Percentiles rank a stretch among this genome's conserved stretches.
Evolutionary conservation across 495 filamentous ascomycete species (phyloP).

Genomic region (Penicillium coffeae): DNA sequence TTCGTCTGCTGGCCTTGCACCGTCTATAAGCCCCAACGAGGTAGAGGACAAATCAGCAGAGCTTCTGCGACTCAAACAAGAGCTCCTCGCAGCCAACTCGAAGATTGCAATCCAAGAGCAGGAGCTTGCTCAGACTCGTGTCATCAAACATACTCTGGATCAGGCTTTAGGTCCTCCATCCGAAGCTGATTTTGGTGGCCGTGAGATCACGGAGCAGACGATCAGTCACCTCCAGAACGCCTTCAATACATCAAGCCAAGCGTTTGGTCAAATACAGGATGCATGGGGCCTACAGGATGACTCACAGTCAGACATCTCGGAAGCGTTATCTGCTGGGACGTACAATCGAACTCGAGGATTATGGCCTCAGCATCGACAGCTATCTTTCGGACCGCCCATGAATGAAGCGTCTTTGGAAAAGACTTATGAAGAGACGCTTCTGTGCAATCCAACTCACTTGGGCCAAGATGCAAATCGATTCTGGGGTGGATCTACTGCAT

Average conservation of each 20-base stretch:
- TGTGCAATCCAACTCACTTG: constrained; percentile 15
- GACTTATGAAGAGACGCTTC: constrained; percentile 22
- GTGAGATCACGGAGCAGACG: constrained; percentile 51
- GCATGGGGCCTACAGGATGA: constrained; percentile 67
- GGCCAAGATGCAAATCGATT: constrained; percentile 29
- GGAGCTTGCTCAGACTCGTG: constrained; percentile 75
- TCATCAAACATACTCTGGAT: constrained; percentile 70
- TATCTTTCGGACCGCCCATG: constrained; percentile 20
- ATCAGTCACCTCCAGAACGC: constrained; percentile 50
- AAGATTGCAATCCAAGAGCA: constrained; percentile 80
- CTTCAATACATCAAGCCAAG: constrained; percentile 50
- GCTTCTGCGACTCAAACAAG: constrained; percentile 57
- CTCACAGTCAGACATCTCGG: constrained; percentile 58
- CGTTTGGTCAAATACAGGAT: constrained; percentile 51
- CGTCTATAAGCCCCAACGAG: constrained; percentile 10
- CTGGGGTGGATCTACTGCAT: constrained; percentile 26
- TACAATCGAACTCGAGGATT: constrained; percentile 60
- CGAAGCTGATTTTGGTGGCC: constrained; percentile 48
- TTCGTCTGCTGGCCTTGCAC: constrained; percentile 35
- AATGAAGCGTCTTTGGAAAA: constrained; percentile 29
- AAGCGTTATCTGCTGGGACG: constrained; percentile 55
- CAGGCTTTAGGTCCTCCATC: constrained; percentile 64
- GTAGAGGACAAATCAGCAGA: constrained; percentile 39
- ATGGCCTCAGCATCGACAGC: constrained; percentile 50
- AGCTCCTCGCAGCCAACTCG: constrained; percentile 74